Base-by-base conservation (phyloP, 495 filamentous ascomycete genomes). In the Penicillium macrosclerotiorum region DNA sequence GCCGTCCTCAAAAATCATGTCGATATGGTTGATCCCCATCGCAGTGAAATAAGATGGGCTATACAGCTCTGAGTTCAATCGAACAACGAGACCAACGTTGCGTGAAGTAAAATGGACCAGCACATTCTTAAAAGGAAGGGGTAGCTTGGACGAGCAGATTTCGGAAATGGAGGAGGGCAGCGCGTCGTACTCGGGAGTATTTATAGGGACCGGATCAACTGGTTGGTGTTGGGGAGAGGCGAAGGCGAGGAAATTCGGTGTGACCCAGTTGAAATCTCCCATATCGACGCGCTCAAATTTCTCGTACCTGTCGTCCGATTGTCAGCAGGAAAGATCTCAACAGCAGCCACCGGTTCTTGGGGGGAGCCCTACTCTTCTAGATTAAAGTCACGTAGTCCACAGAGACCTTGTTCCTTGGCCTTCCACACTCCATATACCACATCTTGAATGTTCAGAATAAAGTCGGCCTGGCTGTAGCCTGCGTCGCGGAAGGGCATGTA, bases 251-350 rank as follows among this genome's bases (percentile, higher is more conserved):
- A 99, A 99, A 47, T 88, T 74, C 11, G 90, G 90, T 8, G 90
- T 94, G 35, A 99, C 76, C 93, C 93, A 99, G 75, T 99, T 99
- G 85, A 99, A 99, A 67, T 99, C 93, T 45, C 93, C 93, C 76
- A 96, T 90, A 55, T 99, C 94, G 2, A 97, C 93, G 42, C 93
- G 79, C 67, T 99, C 93, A 51, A 80, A 99, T 59, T 80, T 85
- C 69, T 99, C 93, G 59, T 99, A 89, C 31, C 84, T 88, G 42
- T n/a, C 14, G 12, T n/a, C 8, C 8, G 6, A 8, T 1, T 34
- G 47, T 74, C 36, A 74, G 62, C 33, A 11, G 11, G 14, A 14
- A 18, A 23, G n/a, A 8, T 20, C 7, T 16, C 11, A 5, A 40
- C 1, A 18, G 11, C 2, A 41, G 29, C 19, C 4, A 22, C 34